Percentiles rank a stretch among this genome's conserved stretches.
Evolutionary conservation across 345 rosid species (phyloP).

Genomic region (Camelina hispida): DNA sequence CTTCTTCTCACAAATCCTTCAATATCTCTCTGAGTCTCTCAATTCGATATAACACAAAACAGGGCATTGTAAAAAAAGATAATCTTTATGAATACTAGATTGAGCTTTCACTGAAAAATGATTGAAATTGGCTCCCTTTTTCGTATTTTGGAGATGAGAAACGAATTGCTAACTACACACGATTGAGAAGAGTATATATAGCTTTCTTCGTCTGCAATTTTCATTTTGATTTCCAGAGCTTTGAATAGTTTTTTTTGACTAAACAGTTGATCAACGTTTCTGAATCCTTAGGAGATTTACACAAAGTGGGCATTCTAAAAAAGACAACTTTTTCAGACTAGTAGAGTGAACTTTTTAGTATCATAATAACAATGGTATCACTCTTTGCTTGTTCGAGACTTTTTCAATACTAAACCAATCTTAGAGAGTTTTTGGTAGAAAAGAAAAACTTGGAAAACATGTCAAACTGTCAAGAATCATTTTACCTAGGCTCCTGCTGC

Average conservation of each 20-base stretch:
- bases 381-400: neutral
- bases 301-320: neutral
- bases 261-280: neutral
- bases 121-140: neutral
- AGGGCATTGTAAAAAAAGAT: neutral
- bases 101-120: neutral
- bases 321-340: neutral
- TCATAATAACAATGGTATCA: neutral
- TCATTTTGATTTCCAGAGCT: neutral
- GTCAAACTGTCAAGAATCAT: neutral
- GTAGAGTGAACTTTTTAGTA: neutral
- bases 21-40: neutral
- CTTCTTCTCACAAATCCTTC: neutral
- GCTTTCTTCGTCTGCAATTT: neutral
- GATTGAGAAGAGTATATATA: neutral
- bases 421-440: slow-evolving; percentile 1
- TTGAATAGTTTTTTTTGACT: neutral
- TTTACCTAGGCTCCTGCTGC: neutral
- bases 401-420: neutral
- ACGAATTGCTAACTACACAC: neutral
- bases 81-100: neutral
- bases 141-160: neutral
- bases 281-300: neutral
- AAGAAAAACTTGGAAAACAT: neutral
- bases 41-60: neutral